Conservation (phyloP, 2,329 filamentous ascomycete species). For the Exophiala mesophila region DNA sequence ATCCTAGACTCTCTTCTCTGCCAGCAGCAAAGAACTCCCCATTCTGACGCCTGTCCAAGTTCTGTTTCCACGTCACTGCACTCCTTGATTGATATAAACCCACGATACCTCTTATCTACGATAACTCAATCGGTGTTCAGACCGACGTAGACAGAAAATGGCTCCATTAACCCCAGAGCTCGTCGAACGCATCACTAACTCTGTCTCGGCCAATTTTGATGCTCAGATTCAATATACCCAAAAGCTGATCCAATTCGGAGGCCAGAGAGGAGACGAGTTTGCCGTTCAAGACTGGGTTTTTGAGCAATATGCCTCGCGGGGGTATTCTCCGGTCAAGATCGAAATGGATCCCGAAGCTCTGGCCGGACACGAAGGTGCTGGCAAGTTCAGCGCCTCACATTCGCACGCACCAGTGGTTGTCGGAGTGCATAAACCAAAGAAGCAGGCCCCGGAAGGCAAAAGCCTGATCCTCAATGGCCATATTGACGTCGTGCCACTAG, state of each 20-base stretch:
- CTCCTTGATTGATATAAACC: no score
- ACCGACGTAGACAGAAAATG: no score
- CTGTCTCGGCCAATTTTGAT: conserved; percentile 17
- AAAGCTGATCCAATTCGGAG: conserved; percentile 18
- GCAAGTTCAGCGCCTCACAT: conserved; percentile 18
- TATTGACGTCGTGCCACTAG: conserved; percentile 21
- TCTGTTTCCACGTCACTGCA: no score
- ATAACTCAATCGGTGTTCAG: no score
- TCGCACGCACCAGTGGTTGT: conserved; percentile 18
- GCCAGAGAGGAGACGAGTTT: conserved; percentile 19
- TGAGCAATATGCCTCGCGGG: conserved; percentile 13
- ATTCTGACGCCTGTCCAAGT: no score
- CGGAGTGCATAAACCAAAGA: conserved; percentile 20
- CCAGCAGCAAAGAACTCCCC: no score
- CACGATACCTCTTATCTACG: no score
- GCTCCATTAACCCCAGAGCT: conserved; percentile 17
- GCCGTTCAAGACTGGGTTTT: conserved; percentile 19
- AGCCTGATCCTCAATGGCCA: conserved; percentile 22
- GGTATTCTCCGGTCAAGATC: conserved; percentile 18
- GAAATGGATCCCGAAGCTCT: conserved; percentile 18
- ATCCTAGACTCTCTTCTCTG: no score
- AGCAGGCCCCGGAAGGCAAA: conserved; percentile 10
- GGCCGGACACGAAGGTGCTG: conserved; percentile 15
- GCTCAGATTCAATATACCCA: conserved; percentile 19
- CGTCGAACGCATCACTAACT: conserved; percentile 12